Evolutionary conservation across 2,329 filamentous ascomycete genomes (phyloP).

Genomic region (Daldinia sp.): DNA sequence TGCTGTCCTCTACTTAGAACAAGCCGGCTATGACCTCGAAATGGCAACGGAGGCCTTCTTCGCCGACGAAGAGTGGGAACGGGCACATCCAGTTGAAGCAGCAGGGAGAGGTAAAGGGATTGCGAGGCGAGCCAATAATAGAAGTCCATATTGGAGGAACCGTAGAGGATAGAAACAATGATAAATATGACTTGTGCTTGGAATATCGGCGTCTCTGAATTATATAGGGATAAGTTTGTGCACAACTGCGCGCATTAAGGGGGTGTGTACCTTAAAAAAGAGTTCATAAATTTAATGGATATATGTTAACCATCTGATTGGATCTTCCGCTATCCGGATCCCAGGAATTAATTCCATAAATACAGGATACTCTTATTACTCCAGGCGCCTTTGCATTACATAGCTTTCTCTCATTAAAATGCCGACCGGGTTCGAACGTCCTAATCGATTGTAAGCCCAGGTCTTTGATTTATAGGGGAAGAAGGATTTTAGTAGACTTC

Average conservation of each 20-base stretch:
- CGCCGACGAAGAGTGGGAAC: constrained; percentile 82
- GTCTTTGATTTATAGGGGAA: neutral
- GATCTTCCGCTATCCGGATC: constrained; percentile 16
- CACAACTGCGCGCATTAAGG: constrained; percentile 14
- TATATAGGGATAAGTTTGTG: constrained; percentile 25
- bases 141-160: constrained; percentile 36
- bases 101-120: constrained; percentile 49
- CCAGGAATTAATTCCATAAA: constrained; percentile 30
- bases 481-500: neutral
- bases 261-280: constrained; percentile 13
- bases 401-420: constrained; percentile 58
- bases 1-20: constrained; percentile 79
- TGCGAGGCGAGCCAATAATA: constrained; percentile 48
- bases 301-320: constrained; percentile 28
- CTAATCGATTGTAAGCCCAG: constrained; percentile 52
- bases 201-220: constrained; percentile 16
- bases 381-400: constrained; percentile 30
- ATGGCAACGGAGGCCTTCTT: constrained; percentile 72
- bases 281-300: constrained; percentile 8
- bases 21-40: constrained; percentile 74
- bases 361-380: constrained; percentile 33
- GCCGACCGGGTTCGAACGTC: constrained; percentile 71
- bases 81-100: constrained; percentile 69
- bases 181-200: neutral
- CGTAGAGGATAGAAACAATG: constrained; percentile 34